These are phyloP conservation scores for Lactarius quietus DNA, from an alignment of 768 basidiomycete species.

Conservation along the genomic window DNA sequence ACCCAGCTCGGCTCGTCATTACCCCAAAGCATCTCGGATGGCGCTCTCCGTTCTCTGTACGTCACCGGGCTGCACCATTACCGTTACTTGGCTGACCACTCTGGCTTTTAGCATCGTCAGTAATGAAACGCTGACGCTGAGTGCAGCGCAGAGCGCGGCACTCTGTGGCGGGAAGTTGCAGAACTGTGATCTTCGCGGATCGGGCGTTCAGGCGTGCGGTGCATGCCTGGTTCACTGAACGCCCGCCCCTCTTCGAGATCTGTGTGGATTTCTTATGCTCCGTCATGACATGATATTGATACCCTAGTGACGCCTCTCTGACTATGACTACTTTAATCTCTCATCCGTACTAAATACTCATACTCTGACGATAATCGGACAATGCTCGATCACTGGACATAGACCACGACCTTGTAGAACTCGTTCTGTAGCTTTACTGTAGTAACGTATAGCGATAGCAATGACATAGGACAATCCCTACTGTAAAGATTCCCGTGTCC, in stretches of 20 bases:
- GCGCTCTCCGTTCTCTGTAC: conserved; percentile 41
- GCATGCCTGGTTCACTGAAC: conserved; percentile 24
- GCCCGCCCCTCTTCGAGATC: not conserved
- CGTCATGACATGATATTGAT: not conserved
- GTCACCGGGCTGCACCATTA: conserved; percentile 20
- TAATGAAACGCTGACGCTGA: conserved; percentile 21
- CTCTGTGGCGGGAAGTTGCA: conserved; percentile 19
- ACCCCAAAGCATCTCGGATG: conserved; percentile 35
- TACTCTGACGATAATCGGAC: not conserved
- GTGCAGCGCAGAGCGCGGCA: conserved; percentile 18
- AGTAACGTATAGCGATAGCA: not conserved
- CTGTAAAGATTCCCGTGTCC: not conserved
- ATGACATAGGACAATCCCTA: not conserved
- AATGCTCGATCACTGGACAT: not conserved
- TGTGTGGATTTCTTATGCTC: not conserved
- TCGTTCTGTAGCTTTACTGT: not conserved
- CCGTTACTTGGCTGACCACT: not conserved
- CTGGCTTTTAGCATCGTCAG: conserved; percentile 21
- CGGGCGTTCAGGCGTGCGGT: conserved; percentile 22
- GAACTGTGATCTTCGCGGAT: conserved; percentile 25
- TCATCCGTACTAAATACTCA: not conserved
- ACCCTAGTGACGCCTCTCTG: not conserved
- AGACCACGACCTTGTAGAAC: not conserved
- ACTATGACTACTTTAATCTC: not conserved
- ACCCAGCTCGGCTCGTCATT: conserved; percentile 38